Evolutionary conservation across 441 rosid species (phyloP).

Genomic region (Brassica hybrid): DNA sequence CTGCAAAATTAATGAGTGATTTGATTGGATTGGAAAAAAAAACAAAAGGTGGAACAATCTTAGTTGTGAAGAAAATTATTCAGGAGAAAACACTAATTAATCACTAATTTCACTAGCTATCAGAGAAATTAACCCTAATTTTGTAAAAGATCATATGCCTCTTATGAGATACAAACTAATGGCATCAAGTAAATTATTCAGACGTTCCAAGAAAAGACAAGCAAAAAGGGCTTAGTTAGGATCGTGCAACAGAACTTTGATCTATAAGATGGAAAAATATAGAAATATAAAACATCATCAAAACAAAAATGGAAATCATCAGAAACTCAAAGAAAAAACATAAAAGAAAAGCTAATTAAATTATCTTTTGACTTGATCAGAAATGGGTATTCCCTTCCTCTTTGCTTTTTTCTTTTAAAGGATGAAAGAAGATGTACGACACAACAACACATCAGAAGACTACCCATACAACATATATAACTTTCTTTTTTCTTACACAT

Average conservation of each 20-base stretch:
- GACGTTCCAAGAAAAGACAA: conserved; percentile 3
- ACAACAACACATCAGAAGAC: no score
- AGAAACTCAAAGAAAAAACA: no score
- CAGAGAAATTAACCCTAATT: conserved; percentile 3
- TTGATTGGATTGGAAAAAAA: conserved; percentile 3
- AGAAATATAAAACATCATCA: no score
- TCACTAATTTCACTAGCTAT: neutral
- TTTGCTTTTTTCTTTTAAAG: no score
- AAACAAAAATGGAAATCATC: no score
- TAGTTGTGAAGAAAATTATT: neutral
- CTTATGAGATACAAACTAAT: neutral
- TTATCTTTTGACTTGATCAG: no score
- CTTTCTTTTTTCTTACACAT: no score
- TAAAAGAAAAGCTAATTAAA: no score
- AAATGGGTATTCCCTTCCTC: no score
- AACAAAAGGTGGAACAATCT: neutral
- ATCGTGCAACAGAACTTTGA: conserved; percentile 18
- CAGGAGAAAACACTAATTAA: conserved; percentile 12
- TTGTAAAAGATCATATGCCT: neutral
- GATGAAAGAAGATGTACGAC: no score
- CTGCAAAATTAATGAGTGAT: neutral
- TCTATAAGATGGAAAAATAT: neutral
- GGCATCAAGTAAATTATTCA: neutral
- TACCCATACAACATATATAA: no score
- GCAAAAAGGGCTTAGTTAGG: neutral